Base-by-base conservation (phyloP, 2,329 filamentous ascomycete genomes). In the Chaetomiaceae sp. region DNA sequence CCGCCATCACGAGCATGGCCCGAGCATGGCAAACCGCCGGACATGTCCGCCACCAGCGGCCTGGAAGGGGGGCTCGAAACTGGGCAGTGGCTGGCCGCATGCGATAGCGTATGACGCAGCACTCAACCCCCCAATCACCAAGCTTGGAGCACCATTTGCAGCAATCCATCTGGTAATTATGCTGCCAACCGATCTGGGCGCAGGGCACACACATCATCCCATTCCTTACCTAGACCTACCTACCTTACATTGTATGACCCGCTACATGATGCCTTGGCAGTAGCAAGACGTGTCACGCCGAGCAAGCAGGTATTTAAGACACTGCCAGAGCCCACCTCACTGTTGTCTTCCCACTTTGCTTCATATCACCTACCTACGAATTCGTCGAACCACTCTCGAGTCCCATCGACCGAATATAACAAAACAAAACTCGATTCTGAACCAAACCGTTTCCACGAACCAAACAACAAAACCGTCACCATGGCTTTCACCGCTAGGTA, bases 401-500 rank as follows among this genome's bases (percentile, higher is more conserved):
- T 37, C 40, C n/a, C 2, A 4, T 43, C 40, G n/a, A 32, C 37
- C 37, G 37, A 27, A 27, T n/a, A n/a, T n/a, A n/a, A n/a, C n/a
- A n/a, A n/a, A n/a, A n/a, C n/a, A n/a, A n/a, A n/a, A n/a, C n/a
- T n/a, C n/a, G n/a, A n/a, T n/a, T n/a, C n/a, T n/a, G 9, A 29
- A 36, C n/a, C 11, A 11, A 43, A 21, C 36, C 14, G 3, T 10
- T 3, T 32, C 37, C 16, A n/a, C 16, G 25, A 16, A 23, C 23
- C 14, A 36, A 36, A n/a, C 25, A 43, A 48, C 16, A 16, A 21
- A 48, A 27, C 38, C 8, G 45, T 36, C 18, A 21, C 34, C 23
- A 82, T 82, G 79, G 67, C 79, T 73, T 79, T 82, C 76, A 82
- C 79, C 65, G 73, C 71, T 46, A 80, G 76, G 78, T 81, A 43